Base-by-base conservation (phyloP, 192 early-diverging fungal genomes). In the Spizellomyces sp. region DNA sequence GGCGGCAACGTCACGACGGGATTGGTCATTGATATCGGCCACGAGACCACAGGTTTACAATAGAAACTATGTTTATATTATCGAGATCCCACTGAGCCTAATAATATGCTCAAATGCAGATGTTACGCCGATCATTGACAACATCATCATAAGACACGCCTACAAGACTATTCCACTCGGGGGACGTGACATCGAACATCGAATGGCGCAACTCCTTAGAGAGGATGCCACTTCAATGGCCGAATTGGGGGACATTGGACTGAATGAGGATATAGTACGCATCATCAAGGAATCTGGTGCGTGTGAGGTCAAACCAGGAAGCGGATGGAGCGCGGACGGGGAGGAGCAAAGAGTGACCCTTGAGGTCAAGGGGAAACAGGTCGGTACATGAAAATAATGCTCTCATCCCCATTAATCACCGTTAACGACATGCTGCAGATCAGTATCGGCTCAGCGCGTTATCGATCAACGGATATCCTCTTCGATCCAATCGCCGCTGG, bases 21-120 rank as follows among this genome's bases (percentile, higher is more conserved):
- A 19, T 71, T 96, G 0, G 90, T 98, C 43, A 86, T 98, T 47
- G 95, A 99, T 75, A 87, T 99, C 81, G 97, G 97, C 19, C 90
- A 97, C 66, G 80, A 88, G 42, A 86, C 80, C 9, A 96, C 92
- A 47, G 89, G 90, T 91, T 79, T 45, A 67, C 58, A 10, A 15
- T 66, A 52, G 58, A 19, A 52, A 1, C 48, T 62, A 19, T 10
- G 4, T 19, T 54, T 4, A 12, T 54, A n/a, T 22, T 42, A 45
- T 45, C 17, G 17, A 79, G 19, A 61, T 22, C 59, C 4, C 19
- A 36, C 59, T 54, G 14, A 54, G 12, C 50, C 17, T 54, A 19
- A 12, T 54, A n/a, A 54, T n/a, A 2, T 2, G 27, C 1, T 36
- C 27, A 36, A 36, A 9, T 19, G 36, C 50, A 90, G 88, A 90